Percentiles rank a stretch among this genome's conserved stretches.
phyloP scores from a whole-genome alignment of 2,329 filamentous ascomycete species.

The Monilinia polystroma region DNA sequence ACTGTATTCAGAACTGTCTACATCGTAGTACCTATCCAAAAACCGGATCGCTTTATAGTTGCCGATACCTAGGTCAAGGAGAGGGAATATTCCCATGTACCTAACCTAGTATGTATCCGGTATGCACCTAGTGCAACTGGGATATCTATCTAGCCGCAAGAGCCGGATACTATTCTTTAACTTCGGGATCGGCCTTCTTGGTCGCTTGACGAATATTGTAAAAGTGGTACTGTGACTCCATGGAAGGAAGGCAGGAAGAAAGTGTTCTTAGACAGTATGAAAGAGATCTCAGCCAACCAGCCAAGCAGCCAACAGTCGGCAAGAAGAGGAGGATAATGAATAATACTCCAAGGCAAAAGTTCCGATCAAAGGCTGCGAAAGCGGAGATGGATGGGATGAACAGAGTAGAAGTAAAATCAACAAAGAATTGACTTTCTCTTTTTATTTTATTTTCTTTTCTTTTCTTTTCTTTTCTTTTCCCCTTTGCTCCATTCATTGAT shows the following conservation, averaged over 20 bases:
- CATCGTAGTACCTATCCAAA: too few relatives aligned
- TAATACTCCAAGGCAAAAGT: not conserved
- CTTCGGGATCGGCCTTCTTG: not conserved
- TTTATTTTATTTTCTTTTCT: not conserved
- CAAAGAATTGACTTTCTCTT: not conserved
- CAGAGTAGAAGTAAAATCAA: not conserved
- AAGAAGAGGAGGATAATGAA: not conserved
- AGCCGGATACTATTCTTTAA: not conserved
- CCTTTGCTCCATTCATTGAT: too few relatives aligned
- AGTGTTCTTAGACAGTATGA: too few relatives aligned
- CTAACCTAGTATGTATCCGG: too few relatives aligned
- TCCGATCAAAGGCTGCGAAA: conserved; percentile 13
- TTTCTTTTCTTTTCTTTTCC: not conserved
- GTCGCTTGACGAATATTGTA: too few relatives aligned
- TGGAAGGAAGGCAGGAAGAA: not conserved
- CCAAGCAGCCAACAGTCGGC: not conserved
- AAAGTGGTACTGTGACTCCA: not conserved
- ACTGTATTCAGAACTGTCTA: too few relatives aligned
- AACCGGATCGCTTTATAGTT: too few relatives aligned
- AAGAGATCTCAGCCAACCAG: not conserved
- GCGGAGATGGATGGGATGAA: not conserved
- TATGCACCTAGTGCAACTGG: not conserved
- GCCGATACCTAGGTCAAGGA: too few relatives aligned
- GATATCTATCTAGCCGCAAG: not conserved
- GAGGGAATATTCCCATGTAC: too few relatives aligned